Conservation (phyloP, 2,329 filamentous ascomycete genomes). For the Scedosporium apiospermum region DNA sequence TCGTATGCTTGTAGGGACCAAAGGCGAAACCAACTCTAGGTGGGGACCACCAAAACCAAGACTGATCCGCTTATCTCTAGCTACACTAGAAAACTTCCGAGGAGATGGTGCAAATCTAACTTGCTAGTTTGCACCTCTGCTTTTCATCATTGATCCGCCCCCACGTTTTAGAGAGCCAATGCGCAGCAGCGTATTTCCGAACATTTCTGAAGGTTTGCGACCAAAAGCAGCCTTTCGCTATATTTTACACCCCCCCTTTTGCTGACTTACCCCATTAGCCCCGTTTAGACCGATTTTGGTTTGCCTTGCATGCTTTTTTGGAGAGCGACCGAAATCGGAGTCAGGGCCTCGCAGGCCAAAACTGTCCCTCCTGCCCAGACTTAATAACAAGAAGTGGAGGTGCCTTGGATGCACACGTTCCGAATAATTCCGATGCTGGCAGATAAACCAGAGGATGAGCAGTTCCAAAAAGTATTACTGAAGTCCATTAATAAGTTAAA, state of each 20-base stretch:
- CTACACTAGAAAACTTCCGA: not conserved
- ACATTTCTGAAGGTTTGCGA: not conserved
- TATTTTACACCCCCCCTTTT: too few relatives aligned
- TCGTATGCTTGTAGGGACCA: too few relatives aligned
- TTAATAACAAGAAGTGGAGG: not conserved
- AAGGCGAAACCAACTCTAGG: too few relatives aligned
- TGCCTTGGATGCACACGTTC: not conserved
- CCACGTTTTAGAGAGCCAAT: not conserved
- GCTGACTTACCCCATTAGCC: not conserved
- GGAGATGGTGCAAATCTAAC: not conserved
- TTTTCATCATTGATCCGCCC: not conserved
- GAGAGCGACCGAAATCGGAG: too few relatives aligned
- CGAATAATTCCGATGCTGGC: not conserved
- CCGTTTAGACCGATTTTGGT: not conserved
- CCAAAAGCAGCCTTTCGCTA: not conserved
- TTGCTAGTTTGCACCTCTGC: not conserved
- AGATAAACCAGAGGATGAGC: not conserved
- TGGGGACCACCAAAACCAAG: too few relatives aligned
- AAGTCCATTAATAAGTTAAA: not conserved
- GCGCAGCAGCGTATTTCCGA: not conserved
- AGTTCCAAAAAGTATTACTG: not conserved
- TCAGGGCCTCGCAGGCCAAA: not conserved
- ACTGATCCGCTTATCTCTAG: too few relatives aligned
- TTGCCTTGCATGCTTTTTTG: too few relatives aligned
- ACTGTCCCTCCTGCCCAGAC: not conserved